phyloP scores from a whole-genome alignment of 2,329 filamentous ascomycete species.

The Verticillium nonalfalfae region DNA sequence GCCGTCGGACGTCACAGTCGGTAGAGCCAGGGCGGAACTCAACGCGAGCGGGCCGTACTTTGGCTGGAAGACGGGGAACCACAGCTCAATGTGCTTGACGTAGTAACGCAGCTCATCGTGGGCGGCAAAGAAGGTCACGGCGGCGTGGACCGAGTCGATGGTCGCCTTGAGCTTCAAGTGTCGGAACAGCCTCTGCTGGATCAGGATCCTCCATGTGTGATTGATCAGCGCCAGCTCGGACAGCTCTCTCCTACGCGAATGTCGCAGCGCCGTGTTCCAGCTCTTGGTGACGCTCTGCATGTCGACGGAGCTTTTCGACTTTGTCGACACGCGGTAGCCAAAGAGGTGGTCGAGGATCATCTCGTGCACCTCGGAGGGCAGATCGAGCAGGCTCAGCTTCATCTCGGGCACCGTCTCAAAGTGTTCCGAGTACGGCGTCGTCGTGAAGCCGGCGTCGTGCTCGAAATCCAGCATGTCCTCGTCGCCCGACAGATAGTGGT shows the following conservation, averaged over 20 bases:
- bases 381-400: slow-evolving; percentile 7
- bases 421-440: not conserved
- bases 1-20: slow-evolving; percentile 48
- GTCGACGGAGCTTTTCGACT: slow-evolving; percentile 48
- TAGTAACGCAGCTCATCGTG: slow-evolving; percentile 55
- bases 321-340: slow-evolving; percentile 58
- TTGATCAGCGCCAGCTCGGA: slow-evolving; percentile 60
- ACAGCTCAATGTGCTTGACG: slow-evolving; percentile 68
- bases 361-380: slow-evolving; percentile 68
- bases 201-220: slow-evolving; percentile 56
- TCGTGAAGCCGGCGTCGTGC: not conserved
- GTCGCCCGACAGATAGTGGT: not conserved
- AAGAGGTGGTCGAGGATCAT: slow-evolving; percentile 66
- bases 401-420: not conserved
- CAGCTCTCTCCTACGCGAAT: slow-evolving; percentile 60
- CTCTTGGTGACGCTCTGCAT: slow-evolving; percentile 48
- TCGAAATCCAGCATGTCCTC: not conserved
- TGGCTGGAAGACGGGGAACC: slow-evolving; percentile 69
- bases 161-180: slow-evolving; percentile 73
- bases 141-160: slow-evolving; percentile 51
- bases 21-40: slow-evolving; percentile 37
- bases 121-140: slow-evolving; percentile 52
- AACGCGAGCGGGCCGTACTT: slow-evolving; percentile 37
- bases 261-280: slow-evolving; percentile 59
- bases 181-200: slow-evolving; percentile 67